phyloP scores from a whole-genome alignment of 495 filamentous ascomycete genomes.

The Tuber melanosporum region DNA sequence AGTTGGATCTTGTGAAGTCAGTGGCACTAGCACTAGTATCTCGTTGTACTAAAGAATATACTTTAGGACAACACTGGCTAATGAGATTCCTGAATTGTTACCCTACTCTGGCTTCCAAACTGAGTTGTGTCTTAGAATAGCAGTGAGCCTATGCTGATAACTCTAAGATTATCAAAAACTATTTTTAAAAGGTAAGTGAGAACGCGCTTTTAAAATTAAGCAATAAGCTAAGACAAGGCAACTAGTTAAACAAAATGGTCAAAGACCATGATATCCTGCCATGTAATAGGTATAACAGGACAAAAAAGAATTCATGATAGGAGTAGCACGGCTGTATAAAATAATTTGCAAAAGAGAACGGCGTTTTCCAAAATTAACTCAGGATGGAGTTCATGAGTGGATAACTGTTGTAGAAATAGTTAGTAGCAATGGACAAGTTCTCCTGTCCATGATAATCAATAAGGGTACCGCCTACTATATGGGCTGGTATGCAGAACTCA shows the following conservation, averaged over 20 bases:
- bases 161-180: constrained; percentile 10
- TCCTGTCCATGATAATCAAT: too few relatives aligned
- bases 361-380: background rate
- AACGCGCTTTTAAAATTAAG: background rate
- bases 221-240: background rate
- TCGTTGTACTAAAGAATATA: background rate
- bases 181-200: constrained; percentile 14
- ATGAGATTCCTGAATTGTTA: constrained; percentile 5
- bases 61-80: constrained; percentile 5
- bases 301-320: constrained; percentile 10
- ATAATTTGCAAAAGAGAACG: constrained; percentile 12
- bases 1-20: background rate
- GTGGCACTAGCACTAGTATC: background rate
- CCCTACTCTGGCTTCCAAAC: background rate
- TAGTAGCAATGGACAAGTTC: too few relatives aligned
- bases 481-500: too few relatives aligned
- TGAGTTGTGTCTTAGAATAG: background rate
- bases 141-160: background rate
- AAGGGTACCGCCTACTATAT: too few relatives aligned
- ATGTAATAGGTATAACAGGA: constrained; percentile 20
- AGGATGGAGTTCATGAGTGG: constrained; percentile 6
- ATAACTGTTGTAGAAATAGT: too few relatives aligned
- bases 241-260: constrained; percentile 1
- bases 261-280: background rate
- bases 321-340: constrained; percentile 2